Evolutionary conservation across 129 eudicot species (phyloP).

Genomic region (sunflower (Helianthus annuus)): DNA sequence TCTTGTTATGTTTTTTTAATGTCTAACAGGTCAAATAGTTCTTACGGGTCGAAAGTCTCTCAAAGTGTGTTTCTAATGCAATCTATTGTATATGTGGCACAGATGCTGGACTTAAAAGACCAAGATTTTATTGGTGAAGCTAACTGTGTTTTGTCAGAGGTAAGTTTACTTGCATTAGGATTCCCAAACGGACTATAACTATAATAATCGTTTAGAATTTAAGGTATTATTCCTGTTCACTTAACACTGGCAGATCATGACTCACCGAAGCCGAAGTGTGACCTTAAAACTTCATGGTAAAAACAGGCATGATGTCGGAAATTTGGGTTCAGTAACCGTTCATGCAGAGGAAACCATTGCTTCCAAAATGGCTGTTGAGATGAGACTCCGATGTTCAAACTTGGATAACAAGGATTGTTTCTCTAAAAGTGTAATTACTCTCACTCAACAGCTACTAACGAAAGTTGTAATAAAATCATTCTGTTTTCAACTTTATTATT

Average conservation of each 20-base stretch:
- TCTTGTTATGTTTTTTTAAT: neutral
- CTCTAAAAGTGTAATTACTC: constrained; percentile 78
- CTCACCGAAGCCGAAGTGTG: constrained; percentile 54
- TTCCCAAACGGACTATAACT: neutral
- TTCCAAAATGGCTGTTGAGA: constrained; percentile 76
- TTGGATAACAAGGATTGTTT: constrained; percentile 85
- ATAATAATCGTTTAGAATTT: no score
- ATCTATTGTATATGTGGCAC: constrained; percentile 30
- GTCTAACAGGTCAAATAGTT: neutral
- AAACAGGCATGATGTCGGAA: constrained; percentile 40
- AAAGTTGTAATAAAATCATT: neutral
- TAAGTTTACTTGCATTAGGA: constrained; percentile 29
- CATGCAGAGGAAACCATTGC: constrained; percentile 87
- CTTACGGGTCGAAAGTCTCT: neutral
- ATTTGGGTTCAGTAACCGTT: constrained; percentile 67
- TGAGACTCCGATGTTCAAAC: constrained; percentile 58
- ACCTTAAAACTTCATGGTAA: constrained; percentile 66
- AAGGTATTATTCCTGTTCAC: neutral
- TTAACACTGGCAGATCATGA: constrained; percentile 64
- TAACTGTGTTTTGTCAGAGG: constrained; percentile 88
- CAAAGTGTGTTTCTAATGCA: neutral
- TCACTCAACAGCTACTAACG: constrained; percentile 7
- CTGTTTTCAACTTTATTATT: neutral
- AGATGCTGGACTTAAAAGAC: constrained; percentile 73
- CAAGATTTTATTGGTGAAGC: constrained; percentile 97